Conservation (phyloP, 2,329 filamentous ascomycete species). For the Ramichloridium luteum region DNA sequence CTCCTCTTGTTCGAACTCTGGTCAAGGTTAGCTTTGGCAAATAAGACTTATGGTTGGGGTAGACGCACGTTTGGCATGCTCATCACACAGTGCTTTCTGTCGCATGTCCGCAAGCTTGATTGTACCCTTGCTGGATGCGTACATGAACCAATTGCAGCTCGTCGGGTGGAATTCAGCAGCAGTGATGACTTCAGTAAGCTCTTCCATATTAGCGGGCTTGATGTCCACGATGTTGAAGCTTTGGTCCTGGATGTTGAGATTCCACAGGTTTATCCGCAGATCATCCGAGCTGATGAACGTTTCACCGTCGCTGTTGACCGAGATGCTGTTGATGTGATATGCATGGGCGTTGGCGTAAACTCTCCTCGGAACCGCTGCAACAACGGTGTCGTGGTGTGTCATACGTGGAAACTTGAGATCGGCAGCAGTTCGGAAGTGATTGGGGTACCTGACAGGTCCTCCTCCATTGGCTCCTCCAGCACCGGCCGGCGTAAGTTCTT, state of each 20-base stretch:
- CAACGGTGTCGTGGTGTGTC: constrained; percentile 96
- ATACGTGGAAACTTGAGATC: constrained; percentile 89
- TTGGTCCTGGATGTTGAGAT: constrained; percentile 97
- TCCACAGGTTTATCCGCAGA: constrained; percentile 95
- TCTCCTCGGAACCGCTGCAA: constrained; percentile 86
- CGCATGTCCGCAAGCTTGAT: constrained; percentile 99
- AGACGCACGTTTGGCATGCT: constrained; percentile 79
- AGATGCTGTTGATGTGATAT: constrained; percentile 99
- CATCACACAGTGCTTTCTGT: constrained; percentile 88
- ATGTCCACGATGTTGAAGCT: constrained; percentile 99
- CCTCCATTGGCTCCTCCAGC: constrained; percentile 55
- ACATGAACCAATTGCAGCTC: constrained; percentile 99
- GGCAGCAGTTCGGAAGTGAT: constrained; percentile 65
- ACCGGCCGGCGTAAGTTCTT: constrained; percentile 72
- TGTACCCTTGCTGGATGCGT: constrained; percentile 95
- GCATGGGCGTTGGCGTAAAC: constrained; percentile 98
- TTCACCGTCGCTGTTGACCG: constrained; percentile 98
- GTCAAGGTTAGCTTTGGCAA: too few relatives aligned
- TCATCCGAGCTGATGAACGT: constrained; percentile 99
- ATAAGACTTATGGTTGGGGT: neutral
- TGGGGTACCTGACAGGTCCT: constrained; percentile 61
- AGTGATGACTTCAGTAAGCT: constrained; percentile 96
- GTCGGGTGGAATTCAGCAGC: constrained; percentile 93
- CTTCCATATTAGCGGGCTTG: constrained; percentile 99
- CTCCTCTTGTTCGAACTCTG: constrained; percentile 98